phyloP scores from a whole-genome alignment of 139 green algal species.

The Volvox africanus region DNA sequence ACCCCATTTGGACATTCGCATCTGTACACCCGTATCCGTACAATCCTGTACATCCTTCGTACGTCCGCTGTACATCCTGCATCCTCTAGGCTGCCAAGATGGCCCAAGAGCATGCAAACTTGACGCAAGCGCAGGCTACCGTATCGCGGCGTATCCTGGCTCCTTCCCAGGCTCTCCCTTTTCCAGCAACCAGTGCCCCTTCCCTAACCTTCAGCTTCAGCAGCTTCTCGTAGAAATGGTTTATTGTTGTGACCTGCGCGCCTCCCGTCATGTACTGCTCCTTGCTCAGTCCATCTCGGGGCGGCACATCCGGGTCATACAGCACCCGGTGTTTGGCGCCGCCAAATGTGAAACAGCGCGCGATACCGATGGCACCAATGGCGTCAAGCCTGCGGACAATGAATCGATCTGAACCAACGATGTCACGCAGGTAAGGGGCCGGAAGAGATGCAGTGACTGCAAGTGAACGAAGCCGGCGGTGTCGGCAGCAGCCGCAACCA shows the following conservation, averaged over 20 bases:
- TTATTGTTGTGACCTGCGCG: constrained; percentile 76
- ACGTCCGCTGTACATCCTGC: too few relatives aligned
- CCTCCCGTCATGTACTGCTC: constrained; percentile 70
- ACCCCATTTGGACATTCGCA: too few relatives aligned
- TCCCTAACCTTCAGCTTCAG: constrained; percentile 74
- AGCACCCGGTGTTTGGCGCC: constrained; percentile 61
- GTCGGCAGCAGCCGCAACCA: neutral
- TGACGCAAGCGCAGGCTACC: too few relatives aligned
- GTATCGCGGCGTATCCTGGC: too few relatives aligned
- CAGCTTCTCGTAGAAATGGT: constrained; percentile 90
- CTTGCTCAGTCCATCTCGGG: constrained; percentile 62
- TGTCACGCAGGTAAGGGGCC: neutral
- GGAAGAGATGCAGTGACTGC: neutral
- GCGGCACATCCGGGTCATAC: constrained; percentile 72
- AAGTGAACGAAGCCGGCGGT: neutral
- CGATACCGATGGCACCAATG: constrained; percentile 87
- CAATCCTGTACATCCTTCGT: too few relatives aligned
- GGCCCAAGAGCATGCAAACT: too few relatives aligned
- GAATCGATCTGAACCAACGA: neutral
- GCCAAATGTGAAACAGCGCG: constrained; percentile 87
- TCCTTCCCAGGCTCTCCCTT: too few relatives aligned
- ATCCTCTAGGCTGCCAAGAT: too few relatives aligned
- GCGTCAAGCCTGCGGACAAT: constrained; percentile 75
- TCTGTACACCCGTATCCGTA: too few relatives aligned
- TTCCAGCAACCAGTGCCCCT: neutral